Conservation (phyloP, 257 asterid species). For the Rauvolfia tetraphylla region DNA sequence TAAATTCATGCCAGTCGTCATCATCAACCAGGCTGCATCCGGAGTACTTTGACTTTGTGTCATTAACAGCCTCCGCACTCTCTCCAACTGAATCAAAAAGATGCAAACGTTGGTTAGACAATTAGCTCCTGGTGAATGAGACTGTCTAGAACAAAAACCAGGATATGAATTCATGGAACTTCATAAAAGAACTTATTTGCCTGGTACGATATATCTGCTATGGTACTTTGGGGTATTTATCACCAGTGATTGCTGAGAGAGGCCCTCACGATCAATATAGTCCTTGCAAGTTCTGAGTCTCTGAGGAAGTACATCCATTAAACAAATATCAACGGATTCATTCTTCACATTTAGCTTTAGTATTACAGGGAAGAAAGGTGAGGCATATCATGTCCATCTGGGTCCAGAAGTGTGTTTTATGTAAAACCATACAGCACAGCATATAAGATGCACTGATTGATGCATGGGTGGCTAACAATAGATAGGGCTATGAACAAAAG, state of each 20-base stretch:
- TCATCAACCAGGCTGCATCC: constrained; percentile 66
- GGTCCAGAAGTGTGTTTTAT: not conserved
- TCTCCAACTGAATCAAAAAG: constrained; percentile 54
- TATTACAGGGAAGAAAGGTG: not conserved
- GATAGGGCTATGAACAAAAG: not conserved
- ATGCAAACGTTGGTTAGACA: not conserved
- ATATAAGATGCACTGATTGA: not conserved
- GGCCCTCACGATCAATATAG: constrained; percentile 78
- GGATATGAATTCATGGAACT: constrained; percentile 7
- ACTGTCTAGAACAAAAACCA: not conserved
- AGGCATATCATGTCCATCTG: not conserved
- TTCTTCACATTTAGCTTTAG: not conserved
- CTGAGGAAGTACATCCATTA: constrained; percentile 31
- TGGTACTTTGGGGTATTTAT: constrained; percentile 83
- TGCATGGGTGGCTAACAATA: not conserved
- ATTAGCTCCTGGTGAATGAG: not conserved
- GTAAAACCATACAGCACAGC: not conserved
- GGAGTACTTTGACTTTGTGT: constrained; percentile 46
- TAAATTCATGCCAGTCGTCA: constrained; percentile 67
- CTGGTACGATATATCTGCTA: constrained; percentile 82
- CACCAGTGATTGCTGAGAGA: constrained; percentile 82
- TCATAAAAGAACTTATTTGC: constrained; percentile 24
- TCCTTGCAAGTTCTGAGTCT: constrained; percentile 81
- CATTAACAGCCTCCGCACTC: constrained; percentile 46
- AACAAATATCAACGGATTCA: not conserved